Evolutionary conservation across 768 basidiomycete genomes (phyloP).

Genomic region (Pisolithus microcarpus): DNA sequence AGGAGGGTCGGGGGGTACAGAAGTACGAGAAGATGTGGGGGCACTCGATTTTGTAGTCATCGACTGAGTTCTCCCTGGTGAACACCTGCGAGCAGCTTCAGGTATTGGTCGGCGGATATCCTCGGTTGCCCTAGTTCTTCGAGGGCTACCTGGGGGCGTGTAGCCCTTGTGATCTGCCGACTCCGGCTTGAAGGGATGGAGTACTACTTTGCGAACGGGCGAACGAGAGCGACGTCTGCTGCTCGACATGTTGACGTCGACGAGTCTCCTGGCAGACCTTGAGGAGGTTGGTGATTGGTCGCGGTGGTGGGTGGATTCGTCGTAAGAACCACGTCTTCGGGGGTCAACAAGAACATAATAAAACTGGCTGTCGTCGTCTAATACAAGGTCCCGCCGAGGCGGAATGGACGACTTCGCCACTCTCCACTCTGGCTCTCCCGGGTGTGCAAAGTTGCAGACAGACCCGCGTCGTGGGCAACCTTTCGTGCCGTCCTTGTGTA

Average conservation of each 20-base stretch:
- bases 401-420: slow-evolving; percentile 22
- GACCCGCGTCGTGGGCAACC: slow-evolving; percentile 18
- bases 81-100: background rate
- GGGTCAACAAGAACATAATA: slow-evolving; percentile 10
- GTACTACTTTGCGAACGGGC: slow-evolving; percentile 11
- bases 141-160: background rate
- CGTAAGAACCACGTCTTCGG: background rate
- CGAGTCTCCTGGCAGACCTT: slow-evolving; percentile 5
- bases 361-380: slow-evolving; percentile 18
- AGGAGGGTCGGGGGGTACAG: slow-evolving; percentile 11
- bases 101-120: slow-evolving; percentile 8
- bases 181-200: too few species aligned
- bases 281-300: slow-evolving; percentile 2
- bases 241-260: slow-evolving; percentile 7
- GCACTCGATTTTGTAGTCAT: background rate
- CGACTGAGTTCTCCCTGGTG: background rate
- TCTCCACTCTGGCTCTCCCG: slow-evolving; percentile 27
- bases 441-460: slow-evolving; percentile 26
- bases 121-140: background rate
- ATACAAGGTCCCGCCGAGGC: slow-evolving; percentile 13
- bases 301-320: slow-evolving; percentile 5
- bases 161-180: background rate
- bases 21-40: background rate
- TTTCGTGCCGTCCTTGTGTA: slow-evolving; percentile 11
- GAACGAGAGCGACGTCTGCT: slow-evolving; percentile 12